phyloP scores from a whole-genome alignment of 2,329 filamentous ascomycete species.

The Aureobasidium musti region DNA sequence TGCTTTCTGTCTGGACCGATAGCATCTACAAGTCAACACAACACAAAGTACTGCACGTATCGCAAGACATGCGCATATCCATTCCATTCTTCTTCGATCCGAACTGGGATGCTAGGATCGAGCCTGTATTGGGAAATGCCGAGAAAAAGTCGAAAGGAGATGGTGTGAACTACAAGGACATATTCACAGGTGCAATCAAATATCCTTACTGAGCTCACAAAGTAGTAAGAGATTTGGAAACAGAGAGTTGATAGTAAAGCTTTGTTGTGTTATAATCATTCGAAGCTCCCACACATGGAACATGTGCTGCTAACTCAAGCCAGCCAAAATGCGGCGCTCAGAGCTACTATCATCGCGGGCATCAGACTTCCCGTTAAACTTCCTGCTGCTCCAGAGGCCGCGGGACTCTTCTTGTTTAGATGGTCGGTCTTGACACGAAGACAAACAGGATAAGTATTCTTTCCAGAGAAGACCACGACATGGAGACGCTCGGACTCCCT shows the following conservation, averaged over 20 bases:
- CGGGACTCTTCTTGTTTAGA: conserved; percentile 3
- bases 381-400: not conserved
- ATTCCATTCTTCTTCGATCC: conserved; percentile 61
- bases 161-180: conserved; percentile 20
- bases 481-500: not conserved
- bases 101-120: conserved; percentile 48
- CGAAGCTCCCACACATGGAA: too few relatives aligned
- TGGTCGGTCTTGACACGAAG: conserved; percentile 9
- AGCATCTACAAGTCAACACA: conserved; percentile 56
- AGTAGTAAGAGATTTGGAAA: too few relatives aligned
- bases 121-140: conserved; percentile 19
- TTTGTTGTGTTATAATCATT: too few relatives aligned
- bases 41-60: conserved; percentile 59
- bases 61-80: conserved; percentile 55
- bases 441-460: not conserved
- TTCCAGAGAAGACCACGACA: conserved; percentile 7
- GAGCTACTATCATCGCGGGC: not conserved
- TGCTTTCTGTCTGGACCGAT: conserved; percentile 44
- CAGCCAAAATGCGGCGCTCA: not conserved
- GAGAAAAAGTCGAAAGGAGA: not conserved
- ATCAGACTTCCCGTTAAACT: not conserved
- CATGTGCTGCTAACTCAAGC: not conserved
- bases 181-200: conserved; percentile 20
- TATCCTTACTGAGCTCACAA: not conserved
- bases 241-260: too few relatives aligned